Percentiles rank a stretch among this genome's conserved stretches.
phyloP scores from a whole-genome alignment of 2,329 filamentous ascomycete species.

The Sarocladium oryzae region DNA sequence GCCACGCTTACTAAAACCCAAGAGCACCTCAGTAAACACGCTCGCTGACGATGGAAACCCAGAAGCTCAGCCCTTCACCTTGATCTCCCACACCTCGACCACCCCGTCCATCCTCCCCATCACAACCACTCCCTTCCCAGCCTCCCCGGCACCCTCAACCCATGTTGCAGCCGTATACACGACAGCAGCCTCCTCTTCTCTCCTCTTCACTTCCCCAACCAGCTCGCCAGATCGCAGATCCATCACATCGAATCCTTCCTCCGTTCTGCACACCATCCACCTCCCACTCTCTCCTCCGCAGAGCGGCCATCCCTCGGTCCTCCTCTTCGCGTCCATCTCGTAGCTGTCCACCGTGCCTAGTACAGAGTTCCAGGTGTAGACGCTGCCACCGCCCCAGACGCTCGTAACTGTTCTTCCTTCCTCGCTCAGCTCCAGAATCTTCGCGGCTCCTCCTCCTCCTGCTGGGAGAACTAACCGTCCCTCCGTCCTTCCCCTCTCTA shows the following conservation, averaged over 20 bases:
- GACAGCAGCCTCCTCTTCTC: neutral
- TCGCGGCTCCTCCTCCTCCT: constrained; percentile 12
- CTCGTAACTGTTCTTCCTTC: constrained; percentile 28
- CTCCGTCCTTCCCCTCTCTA: constrained; percentile 26
- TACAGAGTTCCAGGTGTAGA: constrained; percentile 31
- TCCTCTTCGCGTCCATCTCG: constrained; percentile 26
- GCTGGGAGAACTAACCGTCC: constrained; percentile 25
- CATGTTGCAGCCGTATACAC: constrained; percentile 1
- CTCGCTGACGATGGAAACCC: neutral
- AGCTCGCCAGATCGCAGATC: constrained; percentile 28
- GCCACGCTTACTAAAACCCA: too few relatives aligned
- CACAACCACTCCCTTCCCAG: constrained; percentile 14
- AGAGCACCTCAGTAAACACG: too few relatives aligned
- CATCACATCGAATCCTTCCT: constrained; percentile 35
- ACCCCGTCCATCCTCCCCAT: constrained; percentile 6
- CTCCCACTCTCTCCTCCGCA: constrained; percentile 30
- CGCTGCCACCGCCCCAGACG: constrained; percentile 29
- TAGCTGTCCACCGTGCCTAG: constrained; percentile 25
- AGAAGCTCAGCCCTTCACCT: neutral
- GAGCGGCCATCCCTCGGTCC: constrained; percentile 33
- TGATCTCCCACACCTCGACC: constrained; percentile 4
- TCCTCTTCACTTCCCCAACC: constrained; percentile 19
- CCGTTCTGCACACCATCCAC: constrained; percentile 32
- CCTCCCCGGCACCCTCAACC: constrained; percentile 16
- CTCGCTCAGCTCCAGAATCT: constrained; percentile 25